phyloP scores from a whole-genome alignment of 2,329 filamentous ascomycete species.

The Fusarium beomiforme region DNA sequence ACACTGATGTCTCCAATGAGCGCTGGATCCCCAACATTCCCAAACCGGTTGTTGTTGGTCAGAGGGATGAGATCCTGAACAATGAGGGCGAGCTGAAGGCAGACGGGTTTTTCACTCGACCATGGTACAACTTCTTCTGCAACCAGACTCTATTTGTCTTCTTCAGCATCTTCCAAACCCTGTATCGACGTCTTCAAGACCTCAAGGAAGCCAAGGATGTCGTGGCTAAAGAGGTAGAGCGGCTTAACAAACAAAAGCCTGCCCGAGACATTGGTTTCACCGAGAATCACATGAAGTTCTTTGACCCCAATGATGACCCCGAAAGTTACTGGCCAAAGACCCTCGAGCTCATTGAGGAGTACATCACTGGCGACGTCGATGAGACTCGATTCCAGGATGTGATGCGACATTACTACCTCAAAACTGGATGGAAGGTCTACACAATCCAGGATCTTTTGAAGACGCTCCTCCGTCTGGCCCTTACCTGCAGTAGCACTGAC shows the following conservation, averaged over 20 bases:
- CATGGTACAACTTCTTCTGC: constrained; percentile 88
- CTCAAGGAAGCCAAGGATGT: constrained; percentile 83
- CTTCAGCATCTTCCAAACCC: constrained; percentile 90
- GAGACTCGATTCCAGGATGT: constrained; percentile 88
- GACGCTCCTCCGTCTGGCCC: constrained; percentile 81
- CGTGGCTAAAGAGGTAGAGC: constrained; percentile 77
- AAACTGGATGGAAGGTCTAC: constrained; percentile 92
- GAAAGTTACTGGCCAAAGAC: constrained; percentile 88
- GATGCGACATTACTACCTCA: constrained; percentile 89
- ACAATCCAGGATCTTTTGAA: constrained; percentile 89
- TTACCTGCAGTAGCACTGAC: constrained; percentile 86
- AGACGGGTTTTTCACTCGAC: constrained; percentile 83
- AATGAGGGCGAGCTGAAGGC: constrained; percentile 73
- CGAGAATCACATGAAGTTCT: constrained; percentile 82
- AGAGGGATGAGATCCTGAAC: constrained; percentile 65
- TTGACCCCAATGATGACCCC: constrained; percentile 67
- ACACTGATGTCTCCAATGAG: constrained; percentile 72
- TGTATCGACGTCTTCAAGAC: constrained; percentile 84
- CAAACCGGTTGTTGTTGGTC: constrained; percentile 61
- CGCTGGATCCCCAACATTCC: constrained; percentile 72
- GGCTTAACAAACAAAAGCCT: constrained; percentile 79
- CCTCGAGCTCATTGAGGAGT: constrained; percentile 85
- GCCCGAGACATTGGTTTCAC: constrained; percentile 86
- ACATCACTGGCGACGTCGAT: constrained; percentile 83
- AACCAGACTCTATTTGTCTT: constrained; percentile 95